phyloP scores from a whole-genome alignment of 2,329 filamentous ascomycete species.

The Fusarium anguioides region DNA sequence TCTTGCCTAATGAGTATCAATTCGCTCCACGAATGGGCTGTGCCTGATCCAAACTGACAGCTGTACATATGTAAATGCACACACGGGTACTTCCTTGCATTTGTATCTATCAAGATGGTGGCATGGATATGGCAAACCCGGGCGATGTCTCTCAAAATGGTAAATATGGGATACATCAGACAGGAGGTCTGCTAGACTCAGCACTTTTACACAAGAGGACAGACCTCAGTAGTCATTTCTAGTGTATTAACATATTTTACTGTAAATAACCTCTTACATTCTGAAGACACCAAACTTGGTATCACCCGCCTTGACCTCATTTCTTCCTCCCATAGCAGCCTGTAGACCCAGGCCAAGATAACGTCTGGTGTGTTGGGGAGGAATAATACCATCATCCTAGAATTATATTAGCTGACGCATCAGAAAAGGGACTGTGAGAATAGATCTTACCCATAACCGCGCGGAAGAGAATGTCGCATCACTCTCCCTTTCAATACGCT shows the following conservation, averaged over 20 bases:
- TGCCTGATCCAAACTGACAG: not conserved
- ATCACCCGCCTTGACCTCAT: constrained; percentile 68
- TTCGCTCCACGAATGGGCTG: not conserved
- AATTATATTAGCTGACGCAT: constrained; percentile 4
- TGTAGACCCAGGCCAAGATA: constrained; percentile 79
- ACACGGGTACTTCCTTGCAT: not conserved
- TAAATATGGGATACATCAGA: not conserved
- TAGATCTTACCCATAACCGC: constrained; percentile 79
- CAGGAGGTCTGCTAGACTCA: not conserved
- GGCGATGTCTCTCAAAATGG: too few relatives aligned
- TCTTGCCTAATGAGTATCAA: not conserved
- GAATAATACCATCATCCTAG: constrained; percentile 83
- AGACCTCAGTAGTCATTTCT: not conserved
- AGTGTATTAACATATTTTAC: constrained; percentile 7
- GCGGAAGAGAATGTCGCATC: constrained; percentile 90
- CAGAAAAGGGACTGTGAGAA: not conserved
- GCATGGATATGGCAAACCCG: not conserved
- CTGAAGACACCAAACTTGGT: constrained; percentile 84
- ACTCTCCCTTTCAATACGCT: constrained; percentile 88
- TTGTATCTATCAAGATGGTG: not conserved
- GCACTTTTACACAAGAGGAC: not conserved
- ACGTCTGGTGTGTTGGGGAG: constrained; percentile 77
- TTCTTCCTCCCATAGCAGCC: constrained; percentile 76
- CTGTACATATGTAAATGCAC: not conserved
- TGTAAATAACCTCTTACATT: constrained; percentile 66